Evolutionary conservation across 495 filamentous ascomycete genomes (phyloP).

Genomic region (Aspergillus avenaceus): DNA sequence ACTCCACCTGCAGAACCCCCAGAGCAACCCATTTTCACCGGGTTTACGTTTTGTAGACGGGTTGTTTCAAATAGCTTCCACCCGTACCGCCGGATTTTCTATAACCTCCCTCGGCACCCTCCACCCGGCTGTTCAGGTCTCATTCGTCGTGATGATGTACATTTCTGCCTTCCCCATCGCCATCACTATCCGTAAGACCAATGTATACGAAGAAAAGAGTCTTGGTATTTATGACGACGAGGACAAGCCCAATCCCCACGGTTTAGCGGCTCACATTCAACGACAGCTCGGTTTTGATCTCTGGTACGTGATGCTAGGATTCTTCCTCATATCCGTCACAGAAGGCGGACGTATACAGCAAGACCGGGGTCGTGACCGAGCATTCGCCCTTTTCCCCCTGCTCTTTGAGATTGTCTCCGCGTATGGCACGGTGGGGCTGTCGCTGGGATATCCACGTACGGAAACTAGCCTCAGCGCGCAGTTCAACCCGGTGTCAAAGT

Average conservation of each 20-base stretch:
- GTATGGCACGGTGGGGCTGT: slow-evolving; percentile 87
- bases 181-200: slow-evolving; percentile 80
- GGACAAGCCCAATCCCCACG: slow-evolving; percentile 49
- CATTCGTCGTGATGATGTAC: slow-evolving; percentile 95
- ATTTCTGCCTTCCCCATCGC: slow-evolving; percentile 90
- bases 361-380: slow-evolving; percentile 10
- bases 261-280: slow-evolving; percentile 61
- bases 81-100: slow-evolving; percentile 76
- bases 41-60: slow-evolving; percentile 69
- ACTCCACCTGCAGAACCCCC: slow-evolving; percentile 18
- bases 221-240: slow-evolving; percentile 64
- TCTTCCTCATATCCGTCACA: slow-evolving; percentile 74
- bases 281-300: slow-evolving; percentile 84
- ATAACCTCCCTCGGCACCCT: slow-evolving; percentile 65
- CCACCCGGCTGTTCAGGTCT: slow-evolving; percentile 82
- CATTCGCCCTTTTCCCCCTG: slow-evolving; percentile 57
- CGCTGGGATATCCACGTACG: slow-evolving; percentile 63
- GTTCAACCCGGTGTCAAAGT: slow-evolving; percentile 66
- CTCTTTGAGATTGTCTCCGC: slow-evolving; percentile 84
- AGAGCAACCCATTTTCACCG: slow-evolving; percentile 51
- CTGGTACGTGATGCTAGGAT: slow-evolving; percentile 82
- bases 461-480: slow-evolving; percentile 69
- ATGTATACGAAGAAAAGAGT: slow-evolving; percentile 88
- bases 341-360: slow-evolving; percentile 61
- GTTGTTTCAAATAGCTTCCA: slow-evolving; percentile 77